phyloP scores from a whole-genome alignment of 2,329 filamentous ascomycete species.

The Claviceps spartinae region DNA sequence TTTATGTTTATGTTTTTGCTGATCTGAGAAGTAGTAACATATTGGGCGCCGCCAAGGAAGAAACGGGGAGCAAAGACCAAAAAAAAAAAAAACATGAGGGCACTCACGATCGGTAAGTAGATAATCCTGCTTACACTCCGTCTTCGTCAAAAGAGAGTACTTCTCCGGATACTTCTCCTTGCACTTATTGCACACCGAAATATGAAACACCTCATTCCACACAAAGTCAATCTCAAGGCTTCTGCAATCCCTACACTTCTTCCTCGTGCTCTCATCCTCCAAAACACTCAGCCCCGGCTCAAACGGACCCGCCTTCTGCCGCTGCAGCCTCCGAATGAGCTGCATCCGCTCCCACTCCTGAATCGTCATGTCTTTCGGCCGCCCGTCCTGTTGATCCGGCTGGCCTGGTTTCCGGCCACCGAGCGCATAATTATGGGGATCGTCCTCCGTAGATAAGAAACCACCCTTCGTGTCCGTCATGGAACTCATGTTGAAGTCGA shows the following conservation, averaged over 20 bases:
- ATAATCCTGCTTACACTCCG: constrained; percentile 90
- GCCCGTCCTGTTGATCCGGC: constrained; percentile 33
- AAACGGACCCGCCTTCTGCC: constrained; percentile 66
- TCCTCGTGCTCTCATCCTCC: constrained; percentile 46
- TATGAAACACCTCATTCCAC: constrained; percentile 74
- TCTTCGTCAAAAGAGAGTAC: constrained; percentile 92
- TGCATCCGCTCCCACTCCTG: constrained; percentile 85
- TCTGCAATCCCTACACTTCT: constrained; percentile 71
- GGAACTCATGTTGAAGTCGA: constrained; percentile 95
- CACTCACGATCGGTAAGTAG: constrained; percentile 75
- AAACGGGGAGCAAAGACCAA: neutral
- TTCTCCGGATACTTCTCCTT: constrained; percentile 86
- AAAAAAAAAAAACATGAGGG: neutral
- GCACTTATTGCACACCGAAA: constrained; percentile 65
- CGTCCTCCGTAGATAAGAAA: constrained; percentile 81
- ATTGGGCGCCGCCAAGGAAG: too few species aligned
- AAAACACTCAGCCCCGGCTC: constrained; percentile 78
- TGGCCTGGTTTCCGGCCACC: constrained; percentile 27
- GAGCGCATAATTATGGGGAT: constrained; percentile 73
- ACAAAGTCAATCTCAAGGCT: constrained; percentile 86
- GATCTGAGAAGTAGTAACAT: too few species aligned
- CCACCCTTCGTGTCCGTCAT: constrained; percentile 98
- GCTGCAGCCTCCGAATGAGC: constrained; percentile 55
- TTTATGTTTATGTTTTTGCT: neutral
- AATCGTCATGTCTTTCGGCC: constrained; percentile 76